phyloP scores from a whole-genome alignment of 108 stramenopile genomes.

The Nannochloropsis oceanica region DNA sequence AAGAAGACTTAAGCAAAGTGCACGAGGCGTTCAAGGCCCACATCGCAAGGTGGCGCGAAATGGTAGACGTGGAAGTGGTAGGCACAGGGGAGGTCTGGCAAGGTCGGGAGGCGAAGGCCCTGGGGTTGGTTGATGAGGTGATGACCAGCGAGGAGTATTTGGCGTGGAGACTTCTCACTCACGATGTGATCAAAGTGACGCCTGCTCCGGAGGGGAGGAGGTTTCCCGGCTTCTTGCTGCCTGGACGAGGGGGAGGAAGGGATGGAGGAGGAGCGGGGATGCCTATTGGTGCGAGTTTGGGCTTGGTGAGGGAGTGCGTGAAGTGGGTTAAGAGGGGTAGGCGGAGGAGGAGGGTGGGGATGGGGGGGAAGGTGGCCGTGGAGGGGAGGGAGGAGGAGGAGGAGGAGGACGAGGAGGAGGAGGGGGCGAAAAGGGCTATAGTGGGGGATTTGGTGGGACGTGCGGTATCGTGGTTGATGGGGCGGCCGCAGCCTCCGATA shows the following conservation, averaged over 20 bases:
- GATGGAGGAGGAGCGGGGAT: neutral
- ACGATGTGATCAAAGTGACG: neutral
- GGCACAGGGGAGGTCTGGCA: slow-evolving; percentile 19
- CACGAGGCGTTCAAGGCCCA: neutral
- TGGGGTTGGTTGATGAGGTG: slow-evolving; percentile 9
- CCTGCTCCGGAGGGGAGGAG: neutral
- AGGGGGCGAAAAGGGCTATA: neutral
- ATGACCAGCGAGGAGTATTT: neutral
- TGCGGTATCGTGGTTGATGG: neutral
- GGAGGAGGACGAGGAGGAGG: neutral
- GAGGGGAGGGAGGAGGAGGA: neutral
- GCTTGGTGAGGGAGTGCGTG: neutral
- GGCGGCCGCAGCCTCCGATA: neutral
- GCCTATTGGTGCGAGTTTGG: neutral
- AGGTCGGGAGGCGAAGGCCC: neutral
- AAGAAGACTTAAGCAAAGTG: neutral
- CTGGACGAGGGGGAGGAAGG: neutral
- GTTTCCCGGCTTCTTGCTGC: neutral
- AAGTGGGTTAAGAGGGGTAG: neutral
- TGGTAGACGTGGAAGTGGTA: slow-evolving; percentile 5
- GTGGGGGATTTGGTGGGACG: neutral
- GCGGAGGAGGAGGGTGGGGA: neutral
- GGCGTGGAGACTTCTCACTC: neutral
- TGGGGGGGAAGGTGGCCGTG: neutral
- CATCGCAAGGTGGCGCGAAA: neutral